These are phyloP conservation scores for Oenanthe sinensis DNA, from an alignment of 129 eudicot genomes.

Conservation along the genomic window DNA sequence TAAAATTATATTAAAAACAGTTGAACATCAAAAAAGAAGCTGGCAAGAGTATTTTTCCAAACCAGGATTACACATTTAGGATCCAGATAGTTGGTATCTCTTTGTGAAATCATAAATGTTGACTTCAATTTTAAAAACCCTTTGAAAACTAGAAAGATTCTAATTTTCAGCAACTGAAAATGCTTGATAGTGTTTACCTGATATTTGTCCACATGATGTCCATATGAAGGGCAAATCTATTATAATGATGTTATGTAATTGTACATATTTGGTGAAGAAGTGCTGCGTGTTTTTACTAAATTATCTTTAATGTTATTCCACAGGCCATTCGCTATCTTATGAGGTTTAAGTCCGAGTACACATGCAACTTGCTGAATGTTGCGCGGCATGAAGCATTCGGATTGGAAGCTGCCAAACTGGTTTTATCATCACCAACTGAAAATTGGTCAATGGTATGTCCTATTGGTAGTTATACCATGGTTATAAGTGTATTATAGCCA, in stretches of 20 bases:
- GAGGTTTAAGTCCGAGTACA: slow-evolving; percentile 88
- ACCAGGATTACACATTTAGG: neutral
- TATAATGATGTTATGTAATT: too few relatives aligned
- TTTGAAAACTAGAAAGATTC: neutral
- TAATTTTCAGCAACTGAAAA: neutral
- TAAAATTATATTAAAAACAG: neutral
- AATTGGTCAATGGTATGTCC: slow-evolving; percentile 29
- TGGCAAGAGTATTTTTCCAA: neutral
- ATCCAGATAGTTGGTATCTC: neutral
- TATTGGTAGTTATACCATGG: neutral
- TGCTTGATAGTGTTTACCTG: neutral
- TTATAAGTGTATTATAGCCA: neutral
- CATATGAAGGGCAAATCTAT: too few relatives aligned
- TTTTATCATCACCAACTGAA: slow-evolving; percentile 29
- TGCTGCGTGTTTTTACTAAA: neutral
- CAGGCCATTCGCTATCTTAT: slow-evolving; percentile 95
- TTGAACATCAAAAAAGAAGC: neutral
- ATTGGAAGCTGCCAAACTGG: slow-evolving; percentile 74
- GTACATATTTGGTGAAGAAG: too few relatives aligned
- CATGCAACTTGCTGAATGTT: slow-evolving; percentile 68
- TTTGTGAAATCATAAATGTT: neutral
- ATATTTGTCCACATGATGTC: neutral
- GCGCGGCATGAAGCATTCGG: slow-evolving; percentile 91
- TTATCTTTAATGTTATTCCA: neutral
- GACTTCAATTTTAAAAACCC: neutral